phyloP scores from a whole-genome alignment of 2,329 filamentous ascomycete genomes.

The Curvularia verruculosa region DNA sequence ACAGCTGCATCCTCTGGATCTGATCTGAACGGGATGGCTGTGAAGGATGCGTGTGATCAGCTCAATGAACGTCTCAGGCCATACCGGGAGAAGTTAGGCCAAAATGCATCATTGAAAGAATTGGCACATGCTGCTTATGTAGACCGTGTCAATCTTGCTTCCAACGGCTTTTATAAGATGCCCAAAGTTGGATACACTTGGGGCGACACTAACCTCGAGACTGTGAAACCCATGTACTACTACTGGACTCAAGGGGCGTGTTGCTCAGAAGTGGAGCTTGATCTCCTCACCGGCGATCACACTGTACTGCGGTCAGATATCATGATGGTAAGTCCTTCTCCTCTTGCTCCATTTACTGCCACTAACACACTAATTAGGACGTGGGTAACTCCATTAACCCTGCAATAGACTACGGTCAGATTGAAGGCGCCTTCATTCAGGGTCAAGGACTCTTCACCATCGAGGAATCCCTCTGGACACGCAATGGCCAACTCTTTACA shows the following conservation, averaged over 20 bases:
- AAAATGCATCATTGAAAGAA: constrained; percentile 78
- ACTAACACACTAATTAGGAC: constrained; percentile 56
- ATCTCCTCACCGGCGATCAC: constrained; percentile 90
- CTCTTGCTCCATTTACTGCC: not conserved
- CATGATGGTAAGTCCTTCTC: constrained; percentile 69
- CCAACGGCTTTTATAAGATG: constrained; percentile 96
- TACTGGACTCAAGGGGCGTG: constrained; percentile 92
- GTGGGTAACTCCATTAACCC: constrained; percentile 81
- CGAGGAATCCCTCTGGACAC: constrained; percentile 72
- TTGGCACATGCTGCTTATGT: constrained; percentile 91
- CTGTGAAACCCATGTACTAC: constrained; percentile 77
- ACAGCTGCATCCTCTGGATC: constrained; percentile 93
- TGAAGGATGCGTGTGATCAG: constrained; percentile 88
- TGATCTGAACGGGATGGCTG: constrained; percentile 92
- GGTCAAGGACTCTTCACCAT: constrained; percentile 80
- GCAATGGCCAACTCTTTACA: constrained; percentile 69
- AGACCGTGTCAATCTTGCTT: constrained; percentile 90
- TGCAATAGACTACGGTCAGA: constrained; percentile 79
- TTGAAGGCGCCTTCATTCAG: constrained; percentile 81
- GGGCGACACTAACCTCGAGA: constrained; percentile 58
- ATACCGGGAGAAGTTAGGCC: constrained; percentile 81
- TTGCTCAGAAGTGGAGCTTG: constrained; percentile 86
- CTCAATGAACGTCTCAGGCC: constrained; percentile 84
- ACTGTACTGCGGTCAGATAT: constrained; percentile 86
- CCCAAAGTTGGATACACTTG: constrained; percentile 94